A percentile compares a stretch with the other conserved stretches of the same genome.
Conservation (phyloP, 345 rosid genomes). For the Citrus sp. region DNA sequence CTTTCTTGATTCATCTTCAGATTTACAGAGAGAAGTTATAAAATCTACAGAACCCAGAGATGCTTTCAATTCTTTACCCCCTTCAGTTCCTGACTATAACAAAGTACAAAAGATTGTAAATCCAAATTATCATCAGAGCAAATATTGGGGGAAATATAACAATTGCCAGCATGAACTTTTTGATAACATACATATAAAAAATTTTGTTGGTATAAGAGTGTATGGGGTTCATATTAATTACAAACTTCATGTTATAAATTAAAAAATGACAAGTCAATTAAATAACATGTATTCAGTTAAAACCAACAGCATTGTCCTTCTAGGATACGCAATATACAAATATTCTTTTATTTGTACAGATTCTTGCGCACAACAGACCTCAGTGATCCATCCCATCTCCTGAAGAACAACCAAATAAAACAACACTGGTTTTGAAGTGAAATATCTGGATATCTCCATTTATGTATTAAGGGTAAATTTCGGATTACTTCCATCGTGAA, state of each 20-base stretch:
- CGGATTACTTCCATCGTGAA: too few relatives aligned
- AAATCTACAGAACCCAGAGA: conserved; percentile 96
- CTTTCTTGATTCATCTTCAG: conserved; percentile 69
- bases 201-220: background rate
- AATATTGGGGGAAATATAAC: background rate
- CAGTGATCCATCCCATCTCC: background rate
- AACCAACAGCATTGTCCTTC: background rate
- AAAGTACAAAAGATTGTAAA: conserved; percentile 24
- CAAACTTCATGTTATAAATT: too few relatives aligned
- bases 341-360: background rate
- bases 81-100: conserved; percentile 61
- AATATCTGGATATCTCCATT: background rate
- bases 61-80: conserved; percentile 54
- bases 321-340: background rate
- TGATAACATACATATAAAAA: background rate
- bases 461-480: background rate
- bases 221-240: background rate
- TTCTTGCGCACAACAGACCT: background rate
- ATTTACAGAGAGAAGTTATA: conserved; percentile 69
- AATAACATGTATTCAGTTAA: background rate
- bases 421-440: background rate
- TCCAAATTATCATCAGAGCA: background rate
- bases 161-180: background rate
- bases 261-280: background rate
- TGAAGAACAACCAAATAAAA: background rate